Base-by-base conservation (phyloP, 345 rosid species). In the Lagerstroemia speciosa region DNA sequence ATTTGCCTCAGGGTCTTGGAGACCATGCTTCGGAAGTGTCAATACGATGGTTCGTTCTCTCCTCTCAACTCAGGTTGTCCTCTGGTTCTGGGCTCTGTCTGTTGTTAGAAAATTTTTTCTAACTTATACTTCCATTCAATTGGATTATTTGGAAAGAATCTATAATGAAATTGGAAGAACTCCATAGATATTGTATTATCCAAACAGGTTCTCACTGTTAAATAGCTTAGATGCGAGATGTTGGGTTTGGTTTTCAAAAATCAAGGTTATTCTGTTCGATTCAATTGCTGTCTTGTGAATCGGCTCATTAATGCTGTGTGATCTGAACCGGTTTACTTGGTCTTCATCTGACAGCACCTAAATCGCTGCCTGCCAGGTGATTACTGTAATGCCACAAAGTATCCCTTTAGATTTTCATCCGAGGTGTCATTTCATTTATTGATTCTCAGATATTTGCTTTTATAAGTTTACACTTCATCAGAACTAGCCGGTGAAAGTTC, bases 1-100 rank as follows among this genome's bases (percentile, higher is more conserved):
- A 74, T 73, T 63, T 84, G 80, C 65, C 84, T 79, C 41, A 73
- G 36, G 64, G 66, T 78, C 50, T 50, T 82, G 71, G 84, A 74
- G 73, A 76, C 33, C 22, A 50, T 82, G 78, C 84, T 84, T 45
- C 74, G 72, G 36, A 73, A 75, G 62, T 83, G 81, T 75, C 78
- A 72, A 41, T 84, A 84, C 62, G 72, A 78, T n/a, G 88, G 87
- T 84, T 36, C 40, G 71, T 10, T 66, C 52, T n/a, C 34, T 72
- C 43, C 20, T 31, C 63, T 26, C 22, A n/a, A 20, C 64, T 64
- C 34, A n/a, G 50, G 27, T 20, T 20, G 0, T 22, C 30, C 11
- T 58, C 38, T 32, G 22, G 12, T n/a, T 34, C 10, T n/a, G n/a
- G n/a, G n/a, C 3, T n/a, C 32, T 36, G 41, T 11, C 37, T 22